Conservation (phyloP, 148 eudicot genomes). For the Rhododendron molle region DNA sequence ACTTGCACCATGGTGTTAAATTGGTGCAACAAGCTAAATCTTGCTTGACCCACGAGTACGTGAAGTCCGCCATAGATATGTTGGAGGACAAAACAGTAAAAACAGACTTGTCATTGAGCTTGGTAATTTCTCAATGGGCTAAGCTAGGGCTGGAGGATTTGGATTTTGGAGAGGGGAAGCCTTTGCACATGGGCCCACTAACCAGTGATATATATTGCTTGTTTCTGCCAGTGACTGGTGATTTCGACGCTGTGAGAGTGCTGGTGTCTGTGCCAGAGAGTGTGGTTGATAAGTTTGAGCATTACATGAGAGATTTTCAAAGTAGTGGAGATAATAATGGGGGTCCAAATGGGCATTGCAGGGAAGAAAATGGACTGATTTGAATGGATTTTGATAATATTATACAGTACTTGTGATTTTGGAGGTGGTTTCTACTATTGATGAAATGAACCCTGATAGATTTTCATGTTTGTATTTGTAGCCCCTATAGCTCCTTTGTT, state of each 20-base stretch:
- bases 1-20: conserved; percentile 47
- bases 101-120: conserved; percentile 47
- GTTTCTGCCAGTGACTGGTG: conserved; percentile 60
- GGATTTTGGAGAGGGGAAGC: conserved; percentile 79
- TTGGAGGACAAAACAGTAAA: conserved; percentile 57
- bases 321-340: conserved; percentile 25
- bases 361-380: conserved; percentile 13
- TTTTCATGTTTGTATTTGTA: neutral
- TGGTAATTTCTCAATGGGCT: conserved; percentile 92
- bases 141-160: conserved; percentile 69
- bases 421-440: neutral
- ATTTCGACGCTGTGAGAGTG: conserved; percentile 51
- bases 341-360: conserved; percentile 13
- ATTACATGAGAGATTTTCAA: conserved; percentile 47
- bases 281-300: conserved; percentile 51
- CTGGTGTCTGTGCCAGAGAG: conserved; percentile 63
- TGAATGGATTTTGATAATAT: neutral
- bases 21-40: conserved; percentile 76
- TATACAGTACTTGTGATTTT: neutral
- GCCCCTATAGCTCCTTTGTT: neutral
- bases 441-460: neutral
- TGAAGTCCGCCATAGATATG: conserved; percentile 54
- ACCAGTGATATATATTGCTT: conserved; percentile 81
- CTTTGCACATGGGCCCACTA: conserved; percentile 78
- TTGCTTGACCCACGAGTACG: conserved; percentile 40